A percentile compares a stretch with the other conserved stretches of the same genome.
phyloP scores from a whole-genome alignment of 2,329 filamentous ascomycete species.

The Claviceps maximensis region DNA sequence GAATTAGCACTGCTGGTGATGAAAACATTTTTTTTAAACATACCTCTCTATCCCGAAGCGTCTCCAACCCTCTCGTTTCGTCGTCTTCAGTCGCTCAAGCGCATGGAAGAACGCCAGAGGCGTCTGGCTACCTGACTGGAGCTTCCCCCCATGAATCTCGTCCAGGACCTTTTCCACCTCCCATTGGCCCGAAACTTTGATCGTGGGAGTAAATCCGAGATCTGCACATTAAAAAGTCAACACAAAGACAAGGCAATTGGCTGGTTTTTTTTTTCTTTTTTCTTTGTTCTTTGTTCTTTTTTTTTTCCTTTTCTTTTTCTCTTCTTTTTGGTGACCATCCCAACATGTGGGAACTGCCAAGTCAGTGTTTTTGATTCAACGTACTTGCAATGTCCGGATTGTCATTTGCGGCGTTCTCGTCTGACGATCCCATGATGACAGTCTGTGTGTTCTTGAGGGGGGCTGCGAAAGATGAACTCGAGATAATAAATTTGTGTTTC shows the following conservation, averaged over 20 bases:
- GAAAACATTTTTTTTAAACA: background rate
- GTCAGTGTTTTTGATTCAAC: background rate
- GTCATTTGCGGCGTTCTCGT: conserved; percentile 10
- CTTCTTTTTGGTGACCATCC: no score
- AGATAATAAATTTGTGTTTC: background rate
- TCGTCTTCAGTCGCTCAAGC: conserved; percentile 87
- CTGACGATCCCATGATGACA: conserved; percentile 17
- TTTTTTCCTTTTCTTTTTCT: no score
- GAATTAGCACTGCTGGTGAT: background rate
- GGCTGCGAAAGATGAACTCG: background rate
- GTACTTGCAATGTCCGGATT: conserved; percentile 14
- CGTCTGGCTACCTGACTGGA: conserved; percentile 48
- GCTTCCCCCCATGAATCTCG: conserved; percentile 42
- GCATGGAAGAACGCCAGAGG: conserved; percentile 90
- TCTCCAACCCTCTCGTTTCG: conserved; percentile 90
- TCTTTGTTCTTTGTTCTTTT: no score
- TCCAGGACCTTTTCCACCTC: conserved; percentile 49
- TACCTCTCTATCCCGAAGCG: conserved; percentile 63
- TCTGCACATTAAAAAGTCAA: conserved; percentile 7
- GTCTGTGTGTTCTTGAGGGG: background rate
- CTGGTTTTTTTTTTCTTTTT: no score
- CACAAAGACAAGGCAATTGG: background rate
- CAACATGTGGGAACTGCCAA: no score
- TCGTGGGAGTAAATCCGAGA: conserved; percentile 22
- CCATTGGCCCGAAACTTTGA: conserved; percentile 36